These are phyloP conservation scores for Xylariaceae sp. DNA, from an alignment of 2,329 filamentous ascomycete genomes.

Conservation along the genomic window DNA sequence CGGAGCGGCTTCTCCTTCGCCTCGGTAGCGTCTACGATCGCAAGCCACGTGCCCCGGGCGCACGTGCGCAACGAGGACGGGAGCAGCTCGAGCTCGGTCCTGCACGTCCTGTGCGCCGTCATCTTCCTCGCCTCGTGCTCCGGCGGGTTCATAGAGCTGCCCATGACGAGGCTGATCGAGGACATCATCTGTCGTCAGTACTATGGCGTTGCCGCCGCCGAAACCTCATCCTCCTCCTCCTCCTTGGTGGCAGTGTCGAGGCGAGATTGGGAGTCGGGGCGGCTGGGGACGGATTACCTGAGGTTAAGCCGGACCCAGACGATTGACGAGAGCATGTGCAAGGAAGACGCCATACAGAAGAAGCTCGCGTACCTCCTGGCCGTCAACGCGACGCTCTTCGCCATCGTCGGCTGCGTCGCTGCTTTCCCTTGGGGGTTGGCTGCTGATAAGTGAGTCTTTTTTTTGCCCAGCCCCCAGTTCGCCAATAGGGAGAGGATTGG, in stretches of 20 bases:
- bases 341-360: conserved; percentile 31
- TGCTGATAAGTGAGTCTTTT: conserved; percentile 21
- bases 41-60: no score
- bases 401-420: conserved; percentile 30
- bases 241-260: no score
- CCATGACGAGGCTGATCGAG: conserved; percentile 32
- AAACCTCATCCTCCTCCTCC: no score
- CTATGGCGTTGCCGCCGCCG: conserved; percentile 24
- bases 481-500: neutral
- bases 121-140: conserved; percentile 29
- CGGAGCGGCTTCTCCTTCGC: no score
- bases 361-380: conserved; percentile 34
- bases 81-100: no score
- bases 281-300: no score
- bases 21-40: no score
- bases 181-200: conserved; percentile 35
- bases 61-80: no score
- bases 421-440: conserved; percentile 37
- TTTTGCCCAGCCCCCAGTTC: no score
- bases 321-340: conserved; percentile 35
- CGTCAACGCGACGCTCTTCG: conserved; percentile 24
- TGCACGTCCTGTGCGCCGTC: conserved; percentile 30
- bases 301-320: no score
- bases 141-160: conserved; percentile 29
- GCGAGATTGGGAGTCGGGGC: no score